Conservation (phyloP, 345 rosid genomes). For the Eucalyptus globulus region DNA sequence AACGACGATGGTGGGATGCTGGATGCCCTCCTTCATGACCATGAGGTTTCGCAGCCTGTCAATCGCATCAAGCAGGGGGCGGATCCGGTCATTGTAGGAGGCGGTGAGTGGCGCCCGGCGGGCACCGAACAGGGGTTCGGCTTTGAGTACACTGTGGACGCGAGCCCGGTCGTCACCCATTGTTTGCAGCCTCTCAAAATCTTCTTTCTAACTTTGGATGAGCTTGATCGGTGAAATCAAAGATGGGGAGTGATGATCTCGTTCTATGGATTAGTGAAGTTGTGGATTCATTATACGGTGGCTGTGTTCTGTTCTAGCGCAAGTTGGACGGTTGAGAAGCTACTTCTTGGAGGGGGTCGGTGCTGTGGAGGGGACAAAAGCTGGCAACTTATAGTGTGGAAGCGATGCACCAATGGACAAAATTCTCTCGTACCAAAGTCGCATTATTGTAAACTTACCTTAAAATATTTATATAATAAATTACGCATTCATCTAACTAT, state of each 20-base stretch:
- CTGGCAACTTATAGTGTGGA: not conserved
- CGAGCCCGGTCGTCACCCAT: not conserved
- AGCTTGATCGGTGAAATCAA: not conserved
- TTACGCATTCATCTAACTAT: too few relatives aligned
- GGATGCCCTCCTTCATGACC: constrained; percentile 35
- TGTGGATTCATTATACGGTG: not conserved
- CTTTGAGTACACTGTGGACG: not conserved
- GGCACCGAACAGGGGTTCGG: not conserved
- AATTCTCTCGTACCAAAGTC: not conserved
- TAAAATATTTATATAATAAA: too few relatives aligned
- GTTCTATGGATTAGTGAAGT: not conserved
- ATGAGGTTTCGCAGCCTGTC: constrained; percentile 29
- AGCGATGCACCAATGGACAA: not conserved
- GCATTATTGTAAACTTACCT: not conserved
- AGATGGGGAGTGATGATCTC: not conserved
- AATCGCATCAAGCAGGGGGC: constrained; percentile 40
- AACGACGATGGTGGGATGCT: constrained; percentile 47
- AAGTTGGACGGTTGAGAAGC: not conserved
- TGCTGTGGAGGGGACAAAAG: not conserved
- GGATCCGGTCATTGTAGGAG: too few relatives aligned
- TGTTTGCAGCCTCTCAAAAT: not conserved
- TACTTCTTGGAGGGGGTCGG: not conserved
- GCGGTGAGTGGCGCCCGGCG: not conserved
- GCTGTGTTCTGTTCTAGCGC: not conserved
- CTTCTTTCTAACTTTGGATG: not conserved